Evolutionary conservation across 1,284 basidiomycete genomes (phyloP).

Genomic region (Cystobasidiaceae sp.): DNA sequence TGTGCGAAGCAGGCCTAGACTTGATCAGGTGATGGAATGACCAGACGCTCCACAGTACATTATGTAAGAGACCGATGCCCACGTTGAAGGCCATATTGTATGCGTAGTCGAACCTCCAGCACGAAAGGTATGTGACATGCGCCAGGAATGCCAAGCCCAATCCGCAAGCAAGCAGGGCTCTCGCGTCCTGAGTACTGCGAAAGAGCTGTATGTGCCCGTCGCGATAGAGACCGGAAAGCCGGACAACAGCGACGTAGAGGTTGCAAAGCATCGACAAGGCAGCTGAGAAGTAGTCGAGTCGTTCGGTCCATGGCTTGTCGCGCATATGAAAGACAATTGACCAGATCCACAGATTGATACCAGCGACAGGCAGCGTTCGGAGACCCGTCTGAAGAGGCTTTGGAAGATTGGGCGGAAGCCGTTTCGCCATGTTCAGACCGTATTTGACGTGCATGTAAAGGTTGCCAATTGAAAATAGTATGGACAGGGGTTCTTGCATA

Average conservation of each 20-base stretch:
- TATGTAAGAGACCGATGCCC: constrained; percentile 61
- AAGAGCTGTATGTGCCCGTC: background rate
- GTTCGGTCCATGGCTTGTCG: constrained; percentile 80
- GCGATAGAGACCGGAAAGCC: constrained; percentile 43
- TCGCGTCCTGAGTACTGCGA: background rate
- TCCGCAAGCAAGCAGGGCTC: constrained; percentile 46
- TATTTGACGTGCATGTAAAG: constrained; percentile 65
- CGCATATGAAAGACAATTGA: constrained; percentile 86
- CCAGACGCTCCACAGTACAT: constrained; percentile 77
- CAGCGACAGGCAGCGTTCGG: constrained; percentile 62
- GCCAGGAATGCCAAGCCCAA: constrained; percentile 53
- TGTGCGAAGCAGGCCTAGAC: constrained; percentile 15
- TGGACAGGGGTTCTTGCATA: constrained; percentile 90
- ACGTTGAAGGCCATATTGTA: constrained; percentile 92
- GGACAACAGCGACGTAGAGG: constrained; percentile 55
- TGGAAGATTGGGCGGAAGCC: background rate
- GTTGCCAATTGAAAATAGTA: constrained; percentile 81
- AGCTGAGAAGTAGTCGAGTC: constrained; percentile 91
- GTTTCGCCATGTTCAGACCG: constrained; percentile 47
- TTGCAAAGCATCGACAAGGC: constrained; percentile 65
- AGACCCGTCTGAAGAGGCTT: constrained; percentile 63
- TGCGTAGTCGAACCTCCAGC: constrained; percentile 82
- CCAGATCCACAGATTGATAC: constrained; percentile 91
- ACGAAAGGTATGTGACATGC: constrained; percentile 72
- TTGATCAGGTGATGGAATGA: constrained; percentile 48